These are phyloP conservation scores for Acephala macrosclerotiorum DNA, from an alignment of 2,329 filamentous ascomycete species.

Conservation along the genomic window DNA sequence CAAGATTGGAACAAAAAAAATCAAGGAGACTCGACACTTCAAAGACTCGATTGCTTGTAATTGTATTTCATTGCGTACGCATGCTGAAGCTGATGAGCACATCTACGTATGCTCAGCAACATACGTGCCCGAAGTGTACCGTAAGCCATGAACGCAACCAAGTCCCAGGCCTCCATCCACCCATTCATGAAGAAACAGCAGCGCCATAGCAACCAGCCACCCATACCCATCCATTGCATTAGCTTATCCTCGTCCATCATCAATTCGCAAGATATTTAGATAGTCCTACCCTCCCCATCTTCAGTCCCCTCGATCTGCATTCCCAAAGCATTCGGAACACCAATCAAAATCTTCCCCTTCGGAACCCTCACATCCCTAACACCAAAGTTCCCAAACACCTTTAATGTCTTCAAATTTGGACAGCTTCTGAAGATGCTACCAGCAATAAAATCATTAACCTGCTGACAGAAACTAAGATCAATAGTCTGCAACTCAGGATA, in stretches of 20 bases:
- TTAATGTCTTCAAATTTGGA: conserved; percentile 64
- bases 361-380: conserved; percentile 62
- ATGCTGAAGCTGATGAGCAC: neutral
- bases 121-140: neutral
- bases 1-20: too few species aligned
- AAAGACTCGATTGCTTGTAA: neutral
- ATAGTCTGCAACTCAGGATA: conserved; percentile 76
- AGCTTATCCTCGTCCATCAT: neutral
- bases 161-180: neutral
- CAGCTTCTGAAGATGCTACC: conserved; percentile 70
- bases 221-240: neutral
- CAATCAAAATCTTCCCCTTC: conserved; percentile 62
- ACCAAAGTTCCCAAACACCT: conserved; percentile 72
- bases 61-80: neutral
- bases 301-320: conserved; percentile 64
- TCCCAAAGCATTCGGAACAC: conserved; percentile 64
- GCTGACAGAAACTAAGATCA: conserved; percentile 79
- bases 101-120: neutral
- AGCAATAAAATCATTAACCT: conserved; percentile 70
- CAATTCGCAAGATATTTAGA: conserved; percentile 18
- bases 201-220: neutral
- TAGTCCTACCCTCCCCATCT: conserved; percentile 35
- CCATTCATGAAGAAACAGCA: neutral
- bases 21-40: too few species aligned
- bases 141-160: neutral